Evolutionary conservation across 2,329 filamentous ascomycete species (phyloP).

Genomic region (Nigrograna mackinnonii): DNA sequence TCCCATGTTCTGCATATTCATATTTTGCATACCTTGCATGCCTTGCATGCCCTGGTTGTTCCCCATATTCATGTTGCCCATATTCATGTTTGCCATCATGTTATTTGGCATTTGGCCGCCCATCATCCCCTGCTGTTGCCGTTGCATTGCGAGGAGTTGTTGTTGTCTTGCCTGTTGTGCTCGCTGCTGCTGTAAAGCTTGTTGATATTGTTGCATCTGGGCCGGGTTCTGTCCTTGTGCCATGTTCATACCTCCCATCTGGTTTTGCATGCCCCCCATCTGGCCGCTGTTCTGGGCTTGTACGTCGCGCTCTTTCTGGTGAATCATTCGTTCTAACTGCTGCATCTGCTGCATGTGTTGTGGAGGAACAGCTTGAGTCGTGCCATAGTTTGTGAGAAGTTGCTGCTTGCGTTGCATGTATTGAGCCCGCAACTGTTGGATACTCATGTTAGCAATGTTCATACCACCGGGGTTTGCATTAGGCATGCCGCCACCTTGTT

Average conservation of each 20-base stretch:
- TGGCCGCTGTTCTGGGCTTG: conserved; percentile 16
- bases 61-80: conserved; percentile 32
- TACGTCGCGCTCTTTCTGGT: conserved; percentile 13
- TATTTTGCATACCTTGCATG: conserved; percentile 26
- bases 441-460: conserved; percentile 28
- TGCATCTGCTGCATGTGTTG: conserved; percentile 28
- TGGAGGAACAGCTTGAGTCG: conserved; percentile 23
- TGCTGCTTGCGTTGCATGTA: conserved; percentile 27
- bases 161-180: conserved; percentile 36
- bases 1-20: conserved; percentile 19
- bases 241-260: conserved; percentile 28
- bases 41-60: conserved; percentile 19
- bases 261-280: conserved; percentile 26
- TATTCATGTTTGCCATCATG: conserved; percentile 32
- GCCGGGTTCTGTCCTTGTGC: conserved; percentile 21
- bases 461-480: conserved; percentile 23
- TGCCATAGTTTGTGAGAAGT: conserved; percentile 23
- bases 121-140: conserved; percentile 31
- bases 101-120: conserved; percentile 29
- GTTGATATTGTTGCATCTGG: conserved; percentile 39
- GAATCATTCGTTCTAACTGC: conserved; percentile 31
- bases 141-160: conserved; percentile 35
- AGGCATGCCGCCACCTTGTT: conserved; percentile 20
- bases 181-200: conserved; percentile 35
- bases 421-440: conserved; percentile 27